These are phyloP conservation scores for Teratosphaeria epicoccoides DNA, from an alignment of 2,329 filamentous ascomycete species.

Conservation along the genomic window DNA sequence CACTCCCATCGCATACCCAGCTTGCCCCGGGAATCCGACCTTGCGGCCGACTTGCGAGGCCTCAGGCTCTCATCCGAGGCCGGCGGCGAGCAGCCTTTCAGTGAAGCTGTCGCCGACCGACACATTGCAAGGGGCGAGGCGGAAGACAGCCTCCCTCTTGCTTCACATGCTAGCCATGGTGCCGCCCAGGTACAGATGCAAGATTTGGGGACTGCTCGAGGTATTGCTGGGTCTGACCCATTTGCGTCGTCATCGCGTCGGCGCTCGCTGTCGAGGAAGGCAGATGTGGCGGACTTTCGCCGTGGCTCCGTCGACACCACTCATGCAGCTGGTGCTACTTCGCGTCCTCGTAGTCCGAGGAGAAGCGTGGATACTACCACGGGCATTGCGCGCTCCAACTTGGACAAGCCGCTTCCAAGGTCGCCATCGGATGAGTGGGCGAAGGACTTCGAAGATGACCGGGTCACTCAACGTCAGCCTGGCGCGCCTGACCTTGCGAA, in stretches of 20 bases:
- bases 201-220: not conserved
- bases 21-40: conserved; percentile 1
- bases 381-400: conserved; percentile 5
- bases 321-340: not conserved
- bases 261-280: conserved; percentile 4
- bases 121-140: conserved; percentile 34
- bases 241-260: not conserved
- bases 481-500: conserved; percentile 5
- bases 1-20: conserved; percentile 3
- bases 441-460: conserved; percentile 3
- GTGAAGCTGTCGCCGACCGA: conserved; percentile 54
- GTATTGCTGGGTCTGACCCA: not conserved
- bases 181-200: not conserved
- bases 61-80: not conserved
- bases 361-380: not conserved
- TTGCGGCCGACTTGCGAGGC: conserved; percentile 7
- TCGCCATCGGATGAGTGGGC: conserved; percentile 8
- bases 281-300: conserved; percentile 4
- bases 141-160: not conserved
- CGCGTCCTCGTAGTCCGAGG: not conserved
- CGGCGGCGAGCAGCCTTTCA: conserved; percentile 29
- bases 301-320: not conserved
- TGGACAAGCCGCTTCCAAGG: conserved; percentile 18
- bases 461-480: not conserved
- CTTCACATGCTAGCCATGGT: not conserved